Evolutionary conservation across 139 green algal species (phyloP), one percentile per base, ranked within the genome.

Genomic region (Coelastrella sp.): DNA sequence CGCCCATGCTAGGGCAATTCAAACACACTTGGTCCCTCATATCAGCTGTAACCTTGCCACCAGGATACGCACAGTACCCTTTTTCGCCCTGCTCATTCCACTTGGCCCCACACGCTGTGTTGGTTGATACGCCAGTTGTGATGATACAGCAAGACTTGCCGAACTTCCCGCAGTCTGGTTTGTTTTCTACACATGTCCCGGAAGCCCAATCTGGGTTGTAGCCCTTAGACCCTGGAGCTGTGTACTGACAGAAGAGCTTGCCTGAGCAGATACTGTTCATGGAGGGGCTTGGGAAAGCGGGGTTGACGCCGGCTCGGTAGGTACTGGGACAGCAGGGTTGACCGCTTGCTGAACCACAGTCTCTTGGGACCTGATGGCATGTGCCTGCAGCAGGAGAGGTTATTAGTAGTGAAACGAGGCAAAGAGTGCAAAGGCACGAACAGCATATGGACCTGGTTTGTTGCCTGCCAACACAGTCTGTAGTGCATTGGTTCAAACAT

Each of bases 281-380:
- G 57, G 47, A 17, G 54, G 61, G 8, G 19, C 8, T 17, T 17
- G 83, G 54, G 2, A 80, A 57, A 10, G 54, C 7, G 7, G 83
- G 83, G 68, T 88, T 88, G 8, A 80, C 22, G 19, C 68, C 47
- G 0, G 4, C 20, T 5, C 16, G 32, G 83, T 88, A 88, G 4
- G 58, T 66, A 32, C 68, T 80, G 54, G 83, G 83, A 54, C 83
- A 88, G 83, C 83, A 88, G 54, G 83, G 68, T 57, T 88, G 81
- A 14, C 83, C 83, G 23, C 56, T 47, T 10, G 47, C 81, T 16
- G 81, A 56, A 4, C 83, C 83, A 65, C 83, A 88, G 54, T 80
- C 66, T 23, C 71, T 80, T 5, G 66, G 19, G 4, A 88, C 83
- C 5, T 58, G 16, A 7, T 20, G 66, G 11, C 83, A 88, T 4